Percentiles rank a stretch among this genome's conserved stretches.
phyloP scores from a whole-genome alignment of 1,284 basidiomycete species.

The Ustilago crameri region DNA sequence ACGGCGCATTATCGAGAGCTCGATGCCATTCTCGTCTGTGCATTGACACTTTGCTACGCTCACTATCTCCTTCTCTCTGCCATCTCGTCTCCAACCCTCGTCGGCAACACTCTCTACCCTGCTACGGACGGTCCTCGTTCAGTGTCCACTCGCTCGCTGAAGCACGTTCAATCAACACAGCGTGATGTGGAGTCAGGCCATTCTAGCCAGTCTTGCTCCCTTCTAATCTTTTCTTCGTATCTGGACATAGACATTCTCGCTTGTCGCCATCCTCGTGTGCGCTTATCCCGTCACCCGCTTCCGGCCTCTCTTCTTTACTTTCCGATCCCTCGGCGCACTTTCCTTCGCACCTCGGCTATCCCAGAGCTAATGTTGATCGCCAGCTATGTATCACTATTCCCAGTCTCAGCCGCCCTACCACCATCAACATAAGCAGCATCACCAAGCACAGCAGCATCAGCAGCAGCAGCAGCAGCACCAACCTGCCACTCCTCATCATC shows the following conservation, averaged over 20 bases:
- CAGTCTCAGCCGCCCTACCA: constrained; percentile 40
- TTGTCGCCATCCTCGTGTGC: background rate
- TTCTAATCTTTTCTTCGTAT: background rate
- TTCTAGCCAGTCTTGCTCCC: background rate
- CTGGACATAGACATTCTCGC: background rate
- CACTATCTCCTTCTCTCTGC: background rate
- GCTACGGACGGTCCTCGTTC: too few relatives aligned
- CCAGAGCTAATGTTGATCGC: constrained; percentile 32
- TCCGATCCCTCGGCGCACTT: background rate
- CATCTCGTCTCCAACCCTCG: background rate
- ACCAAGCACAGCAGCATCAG: constrained; percentile 14
- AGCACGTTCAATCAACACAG: background rate
- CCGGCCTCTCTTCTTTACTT: background rate
- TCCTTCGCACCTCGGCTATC: background rate
- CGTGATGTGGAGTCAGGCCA: constrained; percentile 7
- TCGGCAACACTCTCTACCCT: background rate
- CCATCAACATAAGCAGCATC: constrained; percentile 36
- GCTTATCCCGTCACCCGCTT: too few relatives aligned
- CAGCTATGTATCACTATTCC: constrained; percentile 50
- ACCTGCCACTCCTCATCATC: constrained; percentile 13
- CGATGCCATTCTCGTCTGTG: too few relatives aligned
- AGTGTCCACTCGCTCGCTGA: background rate
- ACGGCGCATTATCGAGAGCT: too few relatives aligned
- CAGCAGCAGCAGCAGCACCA: constrained; percentile 22
- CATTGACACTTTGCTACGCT: too few relatives aligned